Conservation (phyloP, 495 filamentous ascomycete genomes). For the Penicillium roqueforti region DNA sequence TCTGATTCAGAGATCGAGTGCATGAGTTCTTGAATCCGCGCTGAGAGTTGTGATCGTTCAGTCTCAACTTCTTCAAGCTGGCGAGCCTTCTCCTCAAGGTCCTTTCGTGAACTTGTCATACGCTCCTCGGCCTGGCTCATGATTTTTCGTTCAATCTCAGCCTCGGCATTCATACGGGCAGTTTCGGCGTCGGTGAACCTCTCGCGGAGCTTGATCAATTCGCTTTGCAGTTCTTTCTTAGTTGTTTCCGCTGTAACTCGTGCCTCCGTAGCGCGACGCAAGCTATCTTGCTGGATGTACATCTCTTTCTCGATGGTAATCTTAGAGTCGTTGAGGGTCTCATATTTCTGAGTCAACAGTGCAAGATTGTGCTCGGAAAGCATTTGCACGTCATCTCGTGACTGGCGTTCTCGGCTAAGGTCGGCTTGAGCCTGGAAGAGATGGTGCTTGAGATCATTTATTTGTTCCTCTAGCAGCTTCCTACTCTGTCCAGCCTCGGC, state of each 20-base stretch:
- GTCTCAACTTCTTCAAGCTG: conserved; percentile 69
- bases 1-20: conserved; percentile 84
- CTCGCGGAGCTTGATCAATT: conserved; percentile 76
- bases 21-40: conserved; percentile 74
- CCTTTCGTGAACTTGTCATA: conserved; percentile 68
- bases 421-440: conserved; percentile 83
- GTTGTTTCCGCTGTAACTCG: conserved; percentile 74
- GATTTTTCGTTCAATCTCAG: conserved; percentile 73
- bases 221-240: conserved; percentile 81
- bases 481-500: conserved; percentile 80
- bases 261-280: conserved; percentile 82
- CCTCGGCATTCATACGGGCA: conserved; percentile 76
- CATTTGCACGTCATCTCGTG: conserved; percentile 91
- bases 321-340: conserved; percentile 88
- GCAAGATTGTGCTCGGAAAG: conserved; percentile 85
- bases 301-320: conserved; percentile 98
- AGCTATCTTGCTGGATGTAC: conserved; percentile 92
- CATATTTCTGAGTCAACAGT: conserved; percentile 76
- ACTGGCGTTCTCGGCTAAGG: conserved; percentile 86
- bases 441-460: conserved; percentile 79
- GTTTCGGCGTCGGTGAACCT: conserved; percentile 80
- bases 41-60: conserved; percentile 68
- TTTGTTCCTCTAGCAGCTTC: conserved; percentile 81
- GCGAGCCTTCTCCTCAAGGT: conserved; percentile 68
- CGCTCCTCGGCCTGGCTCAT: conserved; percentile 76